These are phyloP conservation scores for Prunus kanzakura DNA, from an alignment of 306 rosid species.

Conservation along the genomic window DNA sequence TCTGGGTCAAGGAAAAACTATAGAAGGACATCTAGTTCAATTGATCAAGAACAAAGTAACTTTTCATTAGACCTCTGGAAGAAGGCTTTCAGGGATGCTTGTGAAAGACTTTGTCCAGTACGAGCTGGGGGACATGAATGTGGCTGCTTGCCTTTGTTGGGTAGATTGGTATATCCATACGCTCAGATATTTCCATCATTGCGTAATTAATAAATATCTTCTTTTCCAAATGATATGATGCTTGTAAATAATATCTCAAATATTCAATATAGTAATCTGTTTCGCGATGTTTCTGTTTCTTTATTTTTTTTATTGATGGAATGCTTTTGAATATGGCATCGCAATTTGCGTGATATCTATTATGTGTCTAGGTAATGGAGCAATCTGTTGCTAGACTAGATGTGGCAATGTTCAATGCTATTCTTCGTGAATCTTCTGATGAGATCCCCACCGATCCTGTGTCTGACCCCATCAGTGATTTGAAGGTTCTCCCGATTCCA, in stretches of 20 bases:
- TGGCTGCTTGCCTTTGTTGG: conserved; percentile 85
- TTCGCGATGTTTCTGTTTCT: not conserved
- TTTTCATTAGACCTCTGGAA: conserved; percentile 84
- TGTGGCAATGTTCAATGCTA: conserved; percentile 97
- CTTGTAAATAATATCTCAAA: not conserved
- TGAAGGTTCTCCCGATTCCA: conserved; percentile 76
- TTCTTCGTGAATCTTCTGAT: conserved; percentile 90
- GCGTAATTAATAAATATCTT: not conserved
- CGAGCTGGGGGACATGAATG: conserved; percentile 96
- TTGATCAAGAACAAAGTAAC: conserved; percentile 61
- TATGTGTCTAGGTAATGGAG: conserved; percentile 75
- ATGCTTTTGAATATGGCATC: not conserved
- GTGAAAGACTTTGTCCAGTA: conserved; percentile 87
- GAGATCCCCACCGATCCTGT: conserved; percentile 94
- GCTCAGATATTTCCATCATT: conserved; percentile 10
- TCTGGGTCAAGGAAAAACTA: conserved; percentile 43
- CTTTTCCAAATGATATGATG: not conserved
- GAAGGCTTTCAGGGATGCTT: conserved; percentile 80
- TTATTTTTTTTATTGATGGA: not conserved
- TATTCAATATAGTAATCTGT: not conserved
- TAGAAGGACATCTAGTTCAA: conserved; percentile 43
- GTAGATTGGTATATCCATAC: conserved; percentile 67
- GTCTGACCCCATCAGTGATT: conserved; percentile 88
- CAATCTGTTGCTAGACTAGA: conserved; percentile 90
- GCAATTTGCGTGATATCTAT: conserved; percentile 14